These are phyloP conservation scores for Teunomyces panamensis DNA, from an alignment of 805 yeast genomes.

Conservation along the genomic window DNA sequence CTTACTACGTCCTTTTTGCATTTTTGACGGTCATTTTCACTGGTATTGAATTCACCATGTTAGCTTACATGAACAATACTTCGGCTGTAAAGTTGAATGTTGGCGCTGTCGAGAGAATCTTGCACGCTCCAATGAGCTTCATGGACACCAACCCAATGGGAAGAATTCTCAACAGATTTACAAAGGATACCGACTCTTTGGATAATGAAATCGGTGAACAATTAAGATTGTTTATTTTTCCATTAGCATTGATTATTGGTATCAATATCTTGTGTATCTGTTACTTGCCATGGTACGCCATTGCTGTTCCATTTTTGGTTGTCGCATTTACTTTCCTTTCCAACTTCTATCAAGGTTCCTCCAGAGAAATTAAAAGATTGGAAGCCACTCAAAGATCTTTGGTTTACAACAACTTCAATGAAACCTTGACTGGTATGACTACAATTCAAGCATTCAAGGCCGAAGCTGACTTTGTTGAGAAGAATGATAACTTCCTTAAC, in stretches of 20 bases:
- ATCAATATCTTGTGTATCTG: constrained; percentile 44
- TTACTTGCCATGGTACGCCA: constrained; percentile 54
- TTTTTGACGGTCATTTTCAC: constrained; percentile 38
- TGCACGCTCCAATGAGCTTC: constrained; percentile 43
- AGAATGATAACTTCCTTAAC: constrained; percentile 42
- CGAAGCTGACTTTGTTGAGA: constrained; percentile 31
- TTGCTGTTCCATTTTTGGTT: constrained; percentile 52
- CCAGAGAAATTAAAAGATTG: constrained; percentile 47
- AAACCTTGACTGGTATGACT: constrained; percentile 45
- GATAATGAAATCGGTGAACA: constrained; percentile 46
- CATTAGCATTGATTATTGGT: constrained; percentile 39
- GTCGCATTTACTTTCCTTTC: constrained; percentile 35
- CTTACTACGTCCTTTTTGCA: constrained; percentile 34
- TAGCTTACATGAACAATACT: constrained; percentile 41
- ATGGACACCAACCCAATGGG: constrained; percentile 45
- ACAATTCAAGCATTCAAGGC: constrained; percentile 45
- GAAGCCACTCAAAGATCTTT: constrained; percentile 48
- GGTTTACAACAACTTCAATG: constrained; percentile 49
- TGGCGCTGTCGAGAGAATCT: constrained; percentile 34
- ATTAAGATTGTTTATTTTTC: constrained; percentile 38
- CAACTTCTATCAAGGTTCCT: constrained; percentile 47
- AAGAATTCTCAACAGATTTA: constrained; percentile 42
- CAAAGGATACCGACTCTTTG: constrained; percentile 45
- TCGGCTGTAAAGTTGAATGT: constrained; percentile 36
- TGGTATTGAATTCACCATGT: constrained; percentile 37